Evolutionary conservation across 192 early-diverging fungal genomes (phyloP), one percentile per base, ranked within the genome.

Genomic region (Coemansia guatemalensis): DNA sequence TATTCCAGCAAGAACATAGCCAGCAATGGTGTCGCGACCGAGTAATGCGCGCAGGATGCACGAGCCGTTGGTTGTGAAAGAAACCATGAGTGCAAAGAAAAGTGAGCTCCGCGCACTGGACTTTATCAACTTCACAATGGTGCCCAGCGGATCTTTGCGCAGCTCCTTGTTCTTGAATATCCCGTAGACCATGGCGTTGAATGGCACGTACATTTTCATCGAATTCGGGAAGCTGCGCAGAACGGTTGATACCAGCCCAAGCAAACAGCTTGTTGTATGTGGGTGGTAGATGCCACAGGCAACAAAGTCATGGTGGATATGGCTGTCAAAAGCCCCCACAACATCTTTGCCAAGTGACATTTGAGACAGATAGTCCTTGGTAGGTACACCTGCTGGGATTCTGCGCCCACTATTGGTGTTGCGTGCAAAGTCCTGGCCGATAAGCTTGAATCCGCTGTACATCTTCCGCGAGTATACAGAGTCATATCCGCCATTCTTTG

Each of bases 271-370:
- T 12, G 64, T 74, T 9, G 82, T 78, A 30, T 83, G 55, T 22
- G 89, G 88, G 53, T 90, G 89, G 55, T 85, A 73, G 49, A 89
- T 24, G 1, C 85, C 86, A 41, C 89, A 90, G 25, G 82, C 62
- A 17, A 84, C 74, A 51, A 62, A 81, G 62, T 84, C 66, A 56
- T 89, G 87, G 9, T 77, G 79, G 17, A 88, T 51, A 3, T 56
- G 48, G 4, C 60, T 59, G 9, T 71, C 74, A 4, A 84, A 67
- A 6, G 83, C 62, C 2, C 66, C 72, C 4, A 80, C 71, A 48
- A 88, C 74, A 60, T 84, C 83, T 4, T 69, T 69, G 21, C 85
- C 84, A 50, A 84, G 80, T 8, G 87, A 84, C 23, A 81, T 65
- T 14, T 79, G 53, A 2, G 85, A 63, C 27, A 90, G 62, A 57